These are phyloP conservation scores for Thermoascus crustaceus DNA, from an alignment of 2,329 filamentous ascomycete genomes.

Conservation along the genomic window DNA sequence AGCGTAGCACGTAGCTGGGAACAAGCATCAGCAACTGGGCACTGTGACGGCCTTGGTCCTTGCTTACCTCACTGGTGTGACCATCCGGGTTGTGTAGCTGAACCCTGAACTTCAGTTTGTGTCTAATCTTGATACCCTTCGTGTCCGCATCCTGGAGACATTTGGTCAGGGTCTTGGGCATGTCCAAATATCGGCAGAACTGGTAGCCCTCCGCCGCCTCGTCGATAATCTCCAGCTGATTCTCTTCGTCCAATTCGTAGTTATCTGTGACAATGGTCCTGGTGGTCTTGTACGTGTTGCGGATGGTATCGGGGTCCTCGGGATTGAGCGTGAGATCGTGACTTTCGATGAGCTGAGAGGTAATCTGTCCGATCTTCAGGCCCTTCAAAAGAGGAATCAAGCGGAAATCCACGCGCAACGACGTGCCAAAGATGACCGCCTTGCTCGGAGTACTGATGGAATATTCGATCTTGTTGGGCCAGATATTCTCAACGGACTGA, in stretches of 20 bases:
- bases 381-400: slow-evolving; percentile 86
- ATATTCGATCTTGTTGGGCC: slow-evolving; percentile 97
- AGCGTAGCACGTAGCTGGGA: slow-evolving; percentile 72
- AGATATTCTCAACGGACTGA: slow-evolving; percentile 81
- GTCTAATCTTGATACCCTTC: slow-evolving; percentile 81
- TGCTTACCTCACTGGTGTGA: slow-evolving; percentile 73
- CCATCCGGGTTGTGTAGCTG: slow-evolving; percentile 92
- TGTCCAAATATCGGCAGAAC: slow-evolving; percentile 51
- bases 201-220: slow-evolving; percentile 54
- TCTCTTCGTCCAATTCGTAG: slow-evolving; percentile 60
- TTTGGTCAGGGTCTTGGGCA: slow-evolving; percentile 72
- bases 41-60: background rate
- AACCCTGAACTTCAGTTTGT: slow-evolving; percentile 86
- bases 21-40: slow-evolving; percentile 9
- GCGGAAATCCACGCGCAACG: slow-evolving; percentile 73
- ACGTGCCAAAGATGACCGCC: slow-evolving; percentile 87
- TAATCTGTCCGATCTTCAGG: slow-evolving; percentile 73
- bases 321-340: slow-evolving; percentile 56
- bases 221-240: slow-evolving; percentile 46
- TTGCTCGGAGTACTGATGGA: slow-evolving; percentile 89
- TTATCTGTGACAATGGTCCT: slow-evolving; percentile 60
- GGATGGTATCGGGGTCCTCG: slow-evolving; percentile 35
- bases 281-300: slow-evolving; percentile 51
- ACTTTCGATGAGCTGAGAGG: slow-evolving; percentile 69
- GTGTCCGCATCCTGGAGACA: slow-evolving; percentile 87